A percentile compares a stretch with the other conserved stretches of the same genome.
Evolutionary conservation across 2,329 filamentous ascomycete species (phyloP).

Genomic region (Cadophora luteo-olivacea): DNA sequence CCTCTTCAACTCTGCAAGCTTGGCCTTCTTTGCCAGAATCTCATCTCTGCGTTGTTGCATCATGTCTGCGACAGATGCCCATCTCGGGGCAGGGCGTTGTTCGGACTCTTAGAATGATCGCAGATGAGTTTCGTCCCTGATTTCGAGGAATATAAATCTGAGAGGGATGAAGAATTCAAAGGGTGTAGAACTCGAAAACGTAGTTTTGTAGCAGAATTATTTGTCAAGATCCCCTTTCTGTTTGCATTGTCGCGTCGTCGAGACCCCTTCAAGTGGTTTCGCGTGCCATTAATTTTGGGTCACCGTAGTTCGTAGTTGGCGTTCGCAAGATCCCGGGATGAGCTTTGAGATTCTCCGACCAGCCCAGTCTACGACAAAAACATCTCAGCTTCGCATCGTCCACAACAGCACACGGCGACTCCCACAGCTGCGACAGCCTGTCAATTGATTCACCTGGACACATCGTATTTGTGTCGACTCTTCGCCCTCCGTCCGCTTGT

Average conservation of each 20-base stretch:
- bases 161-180: background rate
- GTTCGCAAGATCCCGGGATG: conserved; percentile 25
- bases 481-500: conserved; percentile 25
- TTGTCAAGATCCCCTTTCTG: conserved; percentile 7
- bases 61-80: conserved; percentile 40
- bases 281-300: conserved; percentile 21
- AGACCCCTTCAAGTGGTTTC: conserved; percentile 2
- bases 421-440: conserved; percentile 34
- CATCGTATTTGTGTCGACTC: conserved; percentile 25
- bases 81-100: conserved; percentile 31
- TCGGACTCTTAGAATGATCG: conserved; percentile 1
- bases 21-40: conserved; percentile 95
- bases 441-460: conserved; percentile 40
- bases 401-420: conserved; percentile 32
- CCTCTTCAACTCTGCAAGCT: conserved; percentile 93
- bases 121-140: background rate
- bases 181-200: background rate
- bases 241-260: conserved; percentile 24
- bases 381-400: conserved; percentile 33
- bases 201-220: background rate
- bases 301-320: conserved; percentile 17
- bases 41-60: conserved; percentile 89
- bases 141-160: conserved; percentile 8
- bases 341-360: conserved; percentile 25
- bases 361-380: conserved; percentile 30